These are phyloP conservation scores for Castanospermum australe DNA, from an alignment of 306 rosid species.

Conservation along the genomic window DNA sequence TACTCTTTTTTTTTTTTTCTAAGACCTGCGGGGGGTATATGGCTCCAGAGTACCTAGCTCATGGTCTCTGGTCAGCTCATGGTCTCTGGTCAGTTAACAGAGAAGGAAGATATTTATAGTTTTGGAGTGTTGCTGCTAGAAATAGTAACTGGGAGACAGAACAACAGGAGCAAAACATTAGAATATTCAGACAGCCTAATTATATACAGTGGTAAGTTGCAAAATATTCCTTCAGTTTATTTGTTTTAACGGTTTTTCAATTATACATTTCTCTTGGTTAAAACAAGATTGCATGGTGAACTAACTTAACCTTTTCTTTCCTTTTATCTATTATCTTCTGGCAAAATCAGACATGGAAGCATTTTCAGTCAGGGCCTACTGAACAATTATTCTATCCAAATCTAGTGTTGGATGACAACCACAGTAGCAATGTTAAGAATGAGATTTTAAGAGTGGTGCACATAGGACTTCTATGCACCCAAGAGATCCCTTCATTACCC, in stretches of 20 bases:
- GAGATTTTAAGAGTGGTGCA: slow-evolving; percentile 64
- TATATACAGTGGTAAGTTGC: slow-evolving; percentile 45
- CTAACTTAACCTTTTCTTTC: not conserved
- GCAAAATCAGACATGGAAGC: slow-evolving; percentile 68
- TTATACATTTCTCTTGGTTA: not conserved
- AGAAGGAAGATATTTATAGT: slow-evolving; percentile 73
- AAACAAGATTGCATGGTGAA: slow-evolving; percentile 1
- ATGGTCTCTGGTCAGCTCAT: too few relatives aligned
- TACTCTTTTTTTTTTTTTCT: not conserved
- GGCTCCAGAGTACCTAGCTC: slow-evolving; percentile 91
- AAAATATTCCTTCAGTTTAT: not conserved
- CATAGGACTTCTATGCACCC: slow-evolving; percentile 75
- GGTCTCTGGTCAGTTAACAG: slow-evolving; percentile 81
- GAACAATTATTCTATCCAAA: slow-evolving; percentile 58
- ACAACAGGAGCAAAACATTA: slow-evolving; percentile 58
- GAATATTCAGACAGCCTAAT: slow-evolving; percentile 66
- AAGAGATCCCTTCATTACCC: slow-evolving; percentile 68
- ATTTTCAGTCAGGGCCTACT: slow-evolving; percentile 52
- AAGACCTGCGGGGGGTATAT: slow-evolving; percentile 63
- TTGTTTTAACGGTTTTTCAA: not conserved
- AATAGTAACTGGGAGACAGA: slow-evolving; percentile 56
- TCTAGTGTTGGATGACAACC: slow-evolving; percentile 44
- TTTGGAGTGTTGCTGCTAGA: slow-evolving; percentile 71
- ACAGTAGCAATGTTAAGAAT: slow-evolving; percentile 28
- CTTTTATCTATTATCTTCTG: not conserved